Evolutionary conservation across 208 protist species (phyloP), one percentile per base, ranked within the genome.

Genomic region (Trypanosomatidae sp.): DNA sequence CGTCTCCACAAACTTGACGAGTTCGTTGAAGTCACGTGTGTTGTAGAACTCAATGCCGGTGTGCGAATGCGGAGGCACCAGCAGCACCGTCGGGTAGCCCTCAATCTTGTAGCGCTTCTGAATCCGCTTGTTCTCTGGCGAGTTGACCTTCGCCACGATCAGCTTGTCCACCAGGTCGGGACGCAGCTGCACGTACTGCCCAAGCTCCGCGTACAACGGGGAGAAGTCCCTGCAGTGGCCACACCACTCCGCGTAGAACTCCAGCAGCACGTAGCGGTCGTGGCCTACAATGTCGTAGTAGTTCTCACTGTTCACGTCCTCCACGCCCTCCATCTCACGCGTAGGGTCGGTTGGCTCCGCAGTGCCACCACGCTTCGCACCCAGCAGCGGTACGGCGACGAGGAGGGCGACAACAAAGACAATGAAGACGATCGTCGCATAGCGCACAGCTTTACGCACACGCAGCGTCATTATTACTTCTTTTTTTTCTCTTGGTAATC

Each of bases 201-300:
- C 79, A 7, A 77, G 69, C 13, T 71, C 41, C 2, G 53, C 66
- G 43, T 79, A 83, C 6, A 86, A 33, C 9, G 88, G 56, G 1
- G 73, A 69, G 43, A 94, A 71, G 30, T 74, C 33, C 30, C 44
- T 58, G 56, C 75, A 77, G 78, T 96, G 84, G 22, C 85, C 86
- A 66, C 92, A 96, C 93, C 92, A 95, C 33, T 81, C 82, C n/a
- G 85, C 87, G 73, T 94, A 96, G 64, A 97, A 97, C 77, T 96
- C 86, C 17, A 98, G 58, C 30, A 93, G 67, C 36, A 83, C 79
- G 55, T 77, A 81, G 25, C 65, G 60, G 15, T 84, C 76, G 55
- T 80, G 72, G 5, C 75, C 79, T 25, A 91, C 76, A 13, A 89
- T 39, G n/a, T 82, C 73, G 66, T 82, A 65, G 65, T 87, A 88